Evolutionary conservation across 1,139 yeast genomes (phyloP), one percentile per base, ranked within the genome.

Genomic region (Petasospora fabianii): DNA sequence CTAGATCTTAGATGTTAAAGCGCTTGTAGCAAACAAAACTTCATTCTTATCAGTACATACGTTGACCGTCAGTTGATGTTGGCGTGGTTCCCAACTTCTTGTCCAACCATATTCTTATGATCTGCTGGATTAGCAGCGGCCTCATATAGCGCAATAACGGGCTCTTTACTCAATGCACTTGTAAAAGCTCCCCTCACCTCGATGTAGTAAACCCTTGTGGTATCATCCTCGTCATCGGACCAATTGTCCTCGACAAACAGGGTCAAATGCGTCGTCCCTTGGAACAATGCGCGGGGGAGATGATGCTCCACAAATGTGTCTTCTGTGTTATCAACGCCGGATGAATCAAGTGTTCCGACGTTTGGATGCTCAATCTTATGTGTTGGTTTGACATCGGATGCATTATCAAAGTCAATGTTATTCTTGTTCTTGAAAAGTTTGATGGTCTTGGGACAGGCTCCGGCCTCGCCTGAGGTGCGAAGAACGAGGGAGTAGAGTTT

Each of bases 91-190:
- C 48, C 47, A 20, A 39, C 38, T 29, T 54, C 60, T 31, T 56
- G 56, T 4, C 52, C 53, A 15, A 52, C 37, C 32, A 73, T 41
- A 47, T 69, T 75, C 55, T 80, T 80, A 61, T 90, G 97, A 58
- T 90, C 97, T 3, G 83, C 77, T 0, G 96, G 96, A 56, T 88
- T 88, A 6, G 97, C 94, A 1, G 96, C 95, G 45, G 88, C 77
- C 60, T 90, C 97, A 60, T 90, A 90, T 20, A 84, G 56, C 1
- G 95, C 71, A 16, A 83, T 72, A 15, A 85, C 79, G 0, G 95
- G 95, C 43, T 77, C 86, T 51, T 71, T 75, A 36, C 68, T 64
- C 45, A 80, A 61, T 41, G 76, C 77, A 6, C 59, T 54, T 5
- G 81, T 73, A 58, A 70, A 80, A 49, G 84, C 94, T 1, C 97